Conservation (phyloP, 371 early-diverging fungal species). For the Apophysomyces variabilis region DNA sequence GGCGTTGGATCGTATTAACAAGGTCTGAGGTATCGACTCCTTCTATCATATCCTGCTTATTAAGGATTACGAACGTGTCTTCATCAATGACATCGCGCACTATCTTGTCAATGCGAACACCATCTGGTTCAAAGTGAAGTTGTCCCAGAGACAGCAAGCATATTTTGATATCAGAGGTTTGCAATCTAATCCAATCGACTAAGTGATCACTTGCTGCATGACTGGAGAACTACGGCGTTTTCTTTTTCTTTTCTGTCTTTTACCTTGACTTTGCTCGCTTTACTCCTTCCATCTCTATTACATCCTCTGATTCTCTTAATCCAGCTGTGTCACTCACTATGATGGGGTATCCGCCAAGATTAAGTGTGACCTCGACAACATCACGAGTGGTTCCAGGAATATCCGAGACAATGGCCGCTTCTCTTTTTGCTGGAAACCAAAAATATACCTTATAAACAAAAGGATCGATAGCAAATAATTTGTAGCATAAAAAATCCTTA, state of each 20-base stretch:
- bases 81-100: slow-evolving; percentile 53
- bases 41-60: slow-evolving; percentile 62
- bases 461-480: neutral
- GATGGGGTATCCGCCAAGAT: slow-evolving; percentile 80
- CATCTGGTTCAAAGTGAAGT: neutral
- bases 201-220: neutral
- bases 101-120: slow-evolving; percentile 41
- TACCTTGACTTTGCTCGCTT: slow-evolving; percentile 62
- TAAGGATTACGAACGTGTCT: slow-evolving; percentile 69
- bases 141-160: slow-evolving; percentile 45
- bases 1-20: slow-evolving; percentile 11
- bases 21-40: slow-evolving; percentile 5
- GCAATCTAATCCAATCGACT: slow-evolving; percentile 26
- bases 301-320: slow-evolving; percentile 64
- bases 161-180: slow-evolving; percentile 55
- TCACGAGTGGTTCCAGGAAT: slow-evolving; percentile 86
- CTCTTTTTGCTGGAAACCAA: slow-evolving; percentile 58
- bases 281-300: slow-evolving; percentile 78
- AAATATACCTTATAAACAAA: neutral
- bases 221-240: neutral
- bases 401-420: slow-evolving; percentile 83
- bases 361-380: slow-evolving; percentile 72
- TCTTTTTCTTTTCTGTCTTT: no score
- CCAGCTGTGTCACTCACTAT: slow-evolving; percentile 84
- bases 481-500: slow-evolving; percentile 19